These are phyloP conservation scores for Cytospora chrysosperma DNA, from an alignment of 2,329 filamentous ascomycete genomes.

Conservation along the genomic window DNA sequence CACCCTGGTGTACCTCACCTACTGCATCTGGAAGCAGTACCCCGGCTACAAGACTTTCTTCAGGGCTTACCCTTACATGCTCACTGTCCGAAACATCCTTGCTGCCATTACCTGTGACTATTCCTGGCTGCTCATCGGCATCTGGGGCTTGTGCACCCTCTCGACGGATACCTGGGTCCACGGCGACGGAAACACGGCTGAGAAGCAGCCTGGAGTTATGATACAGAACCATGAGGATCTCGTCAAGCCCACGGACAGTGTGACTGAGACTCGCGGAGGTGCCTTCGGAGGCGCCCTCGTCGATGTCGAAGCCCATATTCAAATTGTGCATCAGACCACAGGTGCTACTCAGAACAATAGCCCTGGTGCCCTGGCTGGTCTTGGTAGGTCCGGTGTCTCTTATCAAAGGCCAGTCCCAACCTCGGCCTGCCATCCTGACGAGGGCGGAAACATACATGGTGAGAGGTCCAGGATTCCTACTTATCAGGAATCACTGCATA, in stretches of 20 bases:
- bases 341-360: neutral
- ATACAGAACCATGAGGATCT: neutral
- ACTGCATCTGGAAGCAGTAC: neutral
- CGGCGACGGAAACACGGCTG: neutral
- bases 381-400: neutral
- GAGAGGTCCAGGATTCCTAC: no score
- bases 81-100: neutral
- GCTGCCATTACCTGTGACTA: constrained; percentile 8
- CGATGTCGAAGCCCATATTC: no score
- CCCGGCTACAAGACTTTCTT: constrained; percentile 5
- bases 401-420: neutral
- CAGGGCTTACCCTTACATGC: constrained; percentile 9
- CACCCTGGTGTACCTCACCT: constrained; percentile 3
- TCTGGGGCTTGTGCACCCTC: constrained; percentile 13
- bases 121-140: neutral
- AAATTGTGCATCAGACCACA: neutral
- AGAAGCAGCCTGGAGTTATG: constrained; percentile 2
- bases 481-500: no score
- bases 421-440: no score
- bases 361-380: neutral
- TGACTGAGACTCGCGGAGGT: neutral
- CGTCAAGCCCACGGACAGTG: neutral
- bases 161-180: constrained; percentile 10
- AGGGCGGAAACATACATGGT: no score
- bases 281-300: neutral